Percentiles rank a stretch among this genome's conserved stretches.
These are phyloP conservation scores for Curvularia sp. DNA, from an alignment of 2,329 filamentous ascomycete species.

Conservation along the genomic window DNA sequence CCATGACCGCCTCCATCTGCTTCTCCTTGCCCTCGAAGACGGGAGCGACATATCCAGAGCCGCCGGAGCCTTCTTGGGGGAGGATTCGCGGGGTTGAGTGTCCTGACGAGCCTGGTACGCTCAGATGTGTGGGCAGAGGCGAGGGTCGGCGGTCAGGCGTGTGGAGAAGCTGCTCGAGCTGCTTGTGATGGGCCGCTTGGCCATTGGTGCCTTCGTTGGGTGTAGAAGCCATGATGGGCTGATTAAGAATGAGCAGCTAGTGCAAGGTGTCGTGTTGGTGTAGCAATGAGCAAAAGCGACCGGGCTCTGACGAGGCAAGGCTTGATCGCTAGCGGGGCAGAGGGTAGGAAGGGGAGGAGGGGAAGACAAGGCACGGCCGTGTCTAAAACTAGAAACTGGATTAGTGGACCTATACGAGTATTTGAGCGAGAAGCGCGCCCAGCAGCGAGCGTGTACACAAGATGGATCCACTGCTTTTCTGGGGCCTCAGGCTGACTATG, in stretches of 20 bases:
- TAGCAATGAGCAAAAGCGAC: constrained; percentile 9
- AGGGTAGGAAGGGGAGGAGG: constrained; percentile 3
- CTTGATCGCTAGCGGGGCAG: constrained; percentile 12
- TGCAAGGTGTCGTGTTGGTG: constrained; percentile 18
- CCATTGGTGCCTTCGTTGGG: constrained; percentile 39
- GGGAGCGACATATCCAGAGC: constrained; percentile 89
- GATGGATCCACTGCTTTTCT: constrained; percentile 11
- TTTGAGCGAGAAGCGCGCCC: constrained; percentile 1
- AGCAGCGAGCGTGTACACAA: constrained; percentile 5
- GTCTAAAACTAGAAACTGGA: constrained; percentile 7
- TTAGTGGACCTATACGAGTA: constrained; percentile 15
- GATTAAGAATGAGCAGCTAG: constrained; percentile 22
- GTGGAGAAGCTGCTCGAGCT: constrained; percentile 62
- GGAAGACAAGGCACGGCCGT: constrained; percentile 12
- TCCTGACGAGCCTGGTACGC: constrained; percentile 65
- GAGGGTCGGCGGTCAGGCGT: constrained; percentile 73
- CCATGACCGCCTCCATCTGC: constrained; percentile 88
- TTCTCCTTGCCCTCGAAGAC: constrained; percentile 91
- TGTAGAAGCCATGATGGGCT: constrained; percentile 43
- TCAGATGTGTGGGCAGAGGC: constrained; percentile 86
- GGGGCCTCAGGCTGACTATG: constrained; percentile 10
- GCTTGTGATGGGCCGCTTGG: constrained; percentile 59
- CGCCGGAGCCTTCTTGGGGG: constrained; percentile 79
- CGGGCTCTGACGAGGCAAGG: constrained; percentile 12
- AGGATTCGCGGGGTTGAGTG: constrained; percentile 71